Base-by-base conservation (phyloP, 2,329 filamentous ascomycete species). In the Neonectria coccinea region DNA sequence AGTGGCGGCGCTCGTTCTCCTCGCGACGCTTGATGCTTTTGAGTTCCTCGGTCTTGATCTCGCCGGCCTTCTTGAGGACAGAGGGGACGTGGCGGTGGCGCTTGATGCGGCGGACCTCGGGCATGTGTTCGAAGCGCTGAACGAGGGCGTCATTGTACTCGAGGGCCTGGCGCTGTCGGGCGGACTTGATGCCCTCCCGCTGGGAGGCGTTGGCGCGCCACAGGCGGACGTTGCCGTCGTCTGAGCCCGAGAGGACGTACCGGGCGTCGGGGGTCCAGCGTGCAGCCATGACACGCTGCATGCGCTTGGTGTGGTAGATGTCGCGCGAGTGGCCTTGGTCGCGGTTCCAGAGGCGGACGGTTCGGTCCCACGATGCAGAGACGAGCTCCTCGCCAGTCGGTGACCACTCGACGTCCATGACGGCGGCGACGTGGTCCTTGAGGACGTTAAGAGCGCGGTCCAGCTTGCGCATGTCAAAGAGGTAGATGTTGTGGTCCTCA, bases 401-500 rank as follows among this genome's bases (percentile, higher is more conserved):
- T 53, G 91, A 94, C 80, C 95, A 99, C 75, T 97, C 93, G 44
- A 99, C 91, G 78, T 97, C 94, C 93, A 97, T 97, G 25, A 97
- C 94, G 20, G 96, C 96, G 51, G 86, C 84, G 53, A 97, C 94
- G 76, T 97, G 93, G 73, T 95, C 93, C 79, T 95, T 96, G 58
- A 97, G 85, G 9, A 97, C 89, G 76, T 98, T 97, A 65, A 97
- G 82, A 0, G 95, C 93, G 67, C 93, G 90, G 71, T 92, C 89
- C 78, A 97, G 91, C 76, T 93, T 95, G 72, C 96, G 88, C 88
- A 97, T 97, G 79, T 99, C 96, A 75, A 99, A 99, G 65, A 97
- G 87, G 68, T 84, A 84, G 69, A 92, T 86, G 78, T 97, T 97
- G 82, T 97, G 95, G 75, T 98, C 96, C 83, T 99, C 96, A 72